Percentiles rank a stretch among this genome's conserved stretches.
Conservation (phyloP, 345 rosid genomes). For the Raphanus raphanistrum region DNA sequence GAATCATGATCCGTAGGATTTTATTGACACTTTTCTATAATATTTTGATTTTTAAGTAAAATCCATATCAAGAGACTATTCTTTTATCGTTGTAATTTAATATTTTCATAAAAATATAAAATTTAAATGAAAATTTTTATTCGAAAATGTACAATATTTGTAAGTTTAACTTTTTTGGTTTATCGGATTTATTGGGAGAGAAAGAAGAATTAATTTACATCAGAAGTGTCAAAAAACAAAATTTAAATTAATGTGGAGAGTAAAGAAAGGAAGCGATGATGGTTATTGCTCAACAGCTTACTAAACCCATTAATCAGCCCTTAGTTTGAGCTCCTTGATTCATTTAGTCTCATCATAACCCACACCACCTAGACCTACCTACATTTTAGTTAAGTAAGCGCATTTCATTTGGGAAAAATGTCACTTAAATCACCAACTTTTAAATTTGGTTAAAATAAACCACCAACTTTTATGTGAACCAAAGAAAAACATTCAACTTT, state of each 20-base stretch:
- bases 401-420: neutral
- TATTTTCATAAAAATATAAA: neutral
- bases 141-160: neutral
- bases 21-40: too few species aligned
- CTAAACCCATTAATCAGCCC: constrained; percentile 16
- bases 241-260: neutral
- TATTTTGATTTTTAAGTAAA: too few species aligned
- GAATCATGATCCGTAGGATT: too few species aligned
- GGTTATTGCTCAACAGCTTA: constrained; percentile 15
- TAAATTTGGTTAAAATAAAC: too few species aligned
- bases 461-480: too few species aligned
- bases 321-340: constrained; percentile 26
- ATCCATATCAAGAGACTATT: too few species aligned
- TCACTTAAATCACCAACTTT: too few species aligned
- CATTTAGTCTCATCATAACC: constrained; percentile 3
- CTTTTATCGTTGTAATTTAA: neutral
- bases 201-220: neutral
- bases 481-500: too few species aligned
- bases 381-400: neutral
- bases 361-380: neutral
- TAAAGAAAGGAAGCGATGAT: neutral
- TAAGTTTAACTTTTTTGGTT: neutral
- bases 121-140: neutral
- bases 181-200: neutral
- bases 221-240: neutral